Conservation (phyloP, 139 green algal genomes). For the Haematococcus sp. region DNA sequence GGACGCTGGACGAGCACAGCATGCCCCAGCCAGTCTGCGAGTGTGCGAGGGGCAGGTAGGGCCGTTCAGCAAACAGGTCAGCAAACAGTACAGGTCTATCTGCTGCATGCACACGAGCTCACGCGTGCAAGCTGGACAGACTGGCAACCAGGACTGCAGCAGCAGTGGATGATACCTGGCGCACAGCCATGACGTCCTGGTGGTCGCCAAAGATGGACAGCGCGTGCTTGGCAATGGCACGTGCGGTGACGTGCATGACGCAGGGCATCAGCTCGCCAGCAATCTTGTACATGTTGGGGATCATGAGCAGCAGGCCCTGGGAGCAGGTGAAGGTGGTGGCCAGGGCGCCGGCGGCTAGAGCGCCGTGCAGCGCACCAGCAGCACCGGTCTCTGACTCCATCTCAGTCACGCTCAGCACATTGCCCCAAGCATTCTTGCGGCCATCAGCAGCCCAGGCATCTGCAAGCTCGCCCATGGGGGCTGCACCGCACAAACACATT, state of each 20-base stretch:
- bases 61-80: neutral
- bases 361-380: constrained; percentile 50
- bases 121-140: no score
- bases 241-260: constrained; percentile 56
- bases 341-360: constrained; percentile 48
- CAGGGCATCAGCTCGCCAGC: constrained; percentile 55
- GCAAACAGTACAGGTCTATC: no score
- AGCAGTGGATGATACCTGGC: no score
- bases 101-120: no score
- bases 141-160: no score
- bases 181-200: constrained; percentile 57
- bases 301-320: constrained; percentile 66
- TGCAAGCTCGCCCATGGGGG: constrained; percentile 46
- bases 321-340: constrained; percentile 63
- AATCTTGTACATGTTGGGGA: constrained; percentile 70
- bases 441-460: constrained; percentile 47
- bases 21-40: constrained; percentile 49
- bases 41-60: neutral
- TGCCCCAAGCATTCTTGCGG: constrained; percentile 42
- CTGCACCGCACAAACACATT: no score
- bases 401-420: constrained; percentile 57
- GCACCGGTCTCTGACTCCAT: constrained; percentile 58
- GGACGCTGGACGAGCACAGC: constrained; percentile 57
- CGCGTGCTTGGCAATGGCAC: constrained; percentile 49
- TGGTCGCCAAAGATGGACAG: constrained; percentile 66